Conservation (phyloP, 306 rosid genomes). For the Acacia acuminata region DNA sequence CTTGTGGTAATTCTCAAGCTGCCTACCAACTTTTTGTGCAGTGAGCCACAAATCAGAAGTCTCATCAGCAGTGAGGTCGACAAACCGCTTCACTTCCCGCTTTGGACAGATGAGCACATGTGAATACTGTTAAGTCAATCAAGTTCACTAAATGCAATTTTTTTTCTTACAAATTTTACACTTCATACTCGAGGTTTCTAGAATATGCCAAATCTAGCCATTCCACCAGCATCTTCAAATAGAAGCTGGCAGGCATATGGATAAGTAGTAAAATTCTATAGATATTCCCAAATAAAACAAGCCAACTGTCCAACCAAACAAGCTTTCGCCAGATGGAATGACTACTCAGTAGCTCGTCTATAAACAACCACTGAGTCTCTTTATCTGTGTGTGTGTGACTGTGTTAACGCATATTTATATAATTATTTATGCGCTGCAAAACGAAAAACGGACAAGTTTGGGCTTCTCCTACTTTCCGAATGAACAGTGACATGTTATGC, state of each 20-base stretch:
- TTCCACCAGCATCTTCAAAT: conserved; percentile 19
- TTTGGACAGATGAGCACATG: conserved; percentile 95
- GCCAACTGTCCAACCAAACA: background rate
- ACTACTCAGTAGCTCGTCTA: conserved; percentile 6
- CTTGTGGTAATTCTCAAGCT: conserved; percentile 76
- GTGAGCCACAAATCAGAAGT: conserved; percentile 86
- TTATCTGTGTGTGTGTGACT: background rate
- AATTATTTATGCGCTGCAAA: background rate
- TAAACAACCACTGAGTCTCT: conserved; percentile 1
- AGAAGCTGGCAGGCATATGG: background rate
- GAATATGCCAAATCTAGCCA: background rate
- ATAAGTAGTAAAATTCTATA: background rate
- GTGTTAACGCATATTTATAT: background rate
- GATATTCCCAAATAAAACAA: background rate
- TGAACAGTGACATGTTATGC: background rate
- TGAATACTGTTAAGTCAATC: conserved; percentile 65
- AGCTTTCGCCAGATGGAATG: background rate
- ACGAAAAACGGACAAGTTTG: background rate
- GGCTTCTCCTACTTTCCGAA: conserved; percentile 3
- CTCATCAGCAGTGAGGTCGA: conserved; percentile 86
- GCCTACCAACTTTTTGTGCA: conserved; percentile 77
- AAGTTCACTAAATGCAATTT: conserved; percentile 1
- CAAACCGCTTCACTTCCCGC: conserved; percentile 87
- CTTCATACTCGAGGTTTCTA: background rate
- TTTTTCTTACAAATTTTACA: background rate